A percentile compares a stretch with the other conserved stretches of the same genome.
Conservation (phyloP, 441 rosid species). For the Populus hybrid region DNA sequence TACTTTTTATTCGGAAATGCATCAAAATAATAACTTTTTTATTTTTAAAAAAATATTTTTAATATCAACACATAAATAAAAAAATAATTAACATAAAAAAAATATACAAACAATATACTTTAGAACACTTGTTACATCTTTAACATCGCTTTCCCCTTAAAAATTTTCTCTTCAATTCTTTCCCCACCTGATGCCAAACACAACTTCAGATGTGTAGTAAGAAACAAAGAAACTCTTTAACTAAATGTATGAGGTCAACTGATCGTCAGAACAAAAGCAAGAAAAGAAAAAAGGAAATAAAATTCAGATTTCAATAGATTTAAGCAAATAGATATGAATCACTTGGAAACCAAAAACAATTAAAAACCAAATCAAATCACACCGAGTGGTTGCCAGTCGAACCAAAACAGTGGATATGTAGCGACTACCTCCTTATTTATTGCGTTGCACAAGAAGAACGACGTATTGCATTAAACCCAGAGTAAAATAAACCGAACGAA, state of each 20-base stretch:
- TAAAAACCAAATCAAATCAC: neutral
- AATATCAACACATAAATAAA: too few species aligned
- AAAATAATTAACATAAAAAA: too few species aligned
- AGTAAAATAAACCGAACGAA: neutral
- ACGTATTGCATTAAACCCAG: neutral
- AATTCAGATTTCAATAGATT: neutral
- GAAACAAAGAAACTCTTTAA: neutral
- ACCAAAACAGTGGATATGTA: neutral
- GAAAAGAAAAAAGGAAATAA: too few species aligned
- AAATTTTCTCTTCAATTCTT: too few species aligned
- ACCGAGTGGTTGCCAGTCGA: neutral
- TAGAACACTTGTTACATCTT: too few species aligned
- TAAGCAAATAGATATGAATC: neutral
- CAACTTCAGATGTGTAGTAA: neutral
- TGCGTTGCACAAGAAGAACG: neutral
- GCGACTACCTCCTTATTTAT: neutral
- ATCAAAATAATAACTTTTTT: too few species aligned
- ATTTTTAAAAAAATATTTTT: too few species aligned
- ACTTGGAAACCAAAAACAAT: neutral
- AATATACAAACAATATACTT: too few species aligned
- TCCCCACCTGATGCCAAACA: neutral
- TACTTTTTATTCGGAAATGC: too few species aligned
- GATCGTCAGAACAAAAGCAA: neutral
- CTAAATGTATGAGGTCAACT: neutral
- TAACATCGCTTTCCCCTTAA: too few species aligned